These are phyloP conservation scores for Zalerion maritima DNA, from an alignment of 495 filamentous ascomycete genomes.

Conservation along the genomic window DNA sequence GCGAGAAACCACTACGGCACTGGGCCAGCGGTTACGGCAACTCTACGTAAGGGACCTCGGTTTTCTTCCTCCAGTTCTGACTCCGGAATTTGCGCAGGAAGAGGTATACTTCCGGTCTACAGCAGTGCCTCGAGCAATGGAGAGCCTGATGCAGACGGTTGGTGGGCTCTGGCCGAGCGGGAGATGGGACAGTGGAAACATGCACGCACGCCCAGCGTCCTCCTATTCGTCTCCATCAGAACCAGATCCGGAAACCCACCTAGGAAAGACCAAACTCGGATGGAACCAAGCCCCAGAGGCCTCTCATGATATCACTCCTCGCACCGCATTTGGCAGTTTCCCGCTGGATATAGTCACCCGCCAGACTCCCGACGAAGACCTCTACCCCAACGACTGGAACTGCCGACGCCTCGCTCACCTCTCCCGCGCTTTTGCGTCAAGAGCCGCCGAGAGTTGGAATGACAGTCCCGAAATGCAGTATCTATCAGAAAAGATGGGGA, in stretches of 20 bases:
- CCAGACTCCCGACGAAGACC: constrained; percentile 65
- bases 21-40: constrained; percentile 62
- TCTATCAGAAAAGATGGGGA: constrained; percentile 56
- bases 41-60: constrained; percentile 81
- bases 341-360: constrained; percentile 67
- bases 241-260: constrained; percentile 45
- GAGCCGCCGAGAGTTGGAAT: constrained; percentile 73
- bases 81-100: constrained; percentile 37
- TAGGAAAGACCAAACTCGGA: too few relatives aligned
- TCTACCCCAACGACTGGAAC: constrained; percentile 80
- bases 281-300: constrained; percentile 21
- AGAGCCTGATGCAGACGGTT: constrained; percentile 82
- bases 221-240: too few relatives aligned
- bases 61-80: constrained; percentile 62
- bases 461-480: constrained; percentile 69
- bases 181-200: too few relatives aligned
- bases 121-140: constrained; percentile 69
- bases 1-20: constrained; percentile 64
- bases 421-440: constrained; percentile 62
- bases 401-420: constrained; percentile 77
- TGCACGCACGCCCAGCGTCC: too few relatives aligned
- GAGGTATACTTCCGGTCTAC: constrained; percentile 77
- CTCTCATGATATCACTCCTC: constrained; percentile 41
- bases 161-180: constrained; percentile 83
- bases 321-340: too few relatives aligned